Percentiles rank a stretch among this genome's conserved stretches.
Evolutionary conservation across 345 rosid species (phyloP).

Genomic region (Eucalyptus albens): DNA sequence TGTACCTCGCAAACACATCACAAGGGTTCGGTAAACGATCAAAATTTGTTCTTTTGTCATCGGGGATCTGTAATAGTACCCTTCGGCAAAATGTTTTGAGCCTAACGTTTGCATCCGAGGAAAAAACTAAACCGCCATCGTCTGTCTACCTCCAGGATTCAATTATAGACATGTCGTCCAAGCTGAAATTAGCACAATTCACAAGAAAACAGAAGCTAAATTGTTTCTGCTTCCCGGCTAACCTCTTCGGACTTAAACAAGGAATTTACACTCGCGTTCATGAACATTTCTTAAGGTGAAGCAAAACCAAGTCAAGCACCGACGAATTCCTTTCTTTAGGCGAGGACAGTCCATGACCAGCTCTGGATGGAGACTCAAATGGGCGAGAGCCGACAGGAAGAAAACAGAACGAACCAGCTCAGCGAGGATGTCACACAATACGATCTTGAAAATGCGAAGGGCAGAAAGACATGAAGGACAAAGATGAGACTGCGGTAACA

Average conservation of each 20-base stretch:
- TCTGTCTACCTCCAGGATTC: background rate
- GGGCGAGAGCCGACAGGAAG: background rate
- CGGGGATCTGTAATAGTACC: background rate
- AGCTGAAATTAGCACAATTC: too few relatives aligned
- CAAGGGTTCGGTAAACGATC: background rate
- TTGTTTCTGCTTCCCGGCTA: background rate
- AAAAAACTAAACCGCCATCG: background rate
- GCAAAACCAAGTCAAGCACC: background rate
- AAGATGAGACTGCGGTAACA: background rate
- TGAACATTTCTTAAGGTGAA: background rate
- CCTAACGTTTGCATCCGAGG: background rate
- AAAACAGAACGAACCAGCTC: background rate
- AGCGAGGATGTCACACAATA: background rate
- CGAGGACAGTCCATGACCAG: background rate
- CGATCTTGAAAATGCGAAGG: background rate
- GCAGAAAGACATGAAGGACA: background rate
- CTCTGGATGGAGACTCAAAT: background rate
- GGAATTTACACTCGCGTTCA: background rate
- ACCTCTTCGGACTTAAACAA: background rate
- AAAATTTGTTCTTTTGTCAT: background rate
- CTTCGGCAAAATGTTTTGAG: too few relatives aligned
- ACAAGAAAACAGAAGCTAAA: background rate
- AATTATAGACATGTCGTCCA: background rate
- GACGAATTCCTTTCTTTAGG: background rate
- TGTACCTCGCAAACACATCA: background rate